Evolutionary conservation across 306 rosid genomes (phyloP), one percentile per base, ranked within the genome.

Genomic region (Trifolium subterraneum): DNA sequence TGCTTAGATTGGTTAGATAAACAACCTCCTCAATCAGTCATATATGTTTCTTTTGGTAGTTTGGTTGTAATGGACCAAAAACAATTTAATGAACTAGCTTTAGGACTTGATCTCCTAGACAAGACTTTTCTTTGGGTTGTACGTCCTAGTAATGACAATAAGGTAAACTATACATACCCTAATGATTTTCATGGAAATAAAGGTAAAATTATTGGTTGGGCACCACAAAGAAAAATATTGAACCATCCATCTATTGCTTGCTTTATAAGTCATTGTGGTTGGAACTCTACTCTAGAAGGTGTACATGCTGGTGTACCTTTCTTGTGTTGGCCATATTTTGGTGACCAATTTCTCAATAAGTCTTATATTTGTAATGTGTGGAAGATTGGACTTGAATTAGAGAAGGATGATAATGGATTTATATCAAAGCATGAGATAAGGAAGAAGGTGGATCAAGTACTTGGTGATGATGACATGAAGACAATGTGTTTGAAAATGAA

Each of bases 211-310:
- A 70, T 84, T 2, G 9, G 47, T 54, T 86, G 88, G 88, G 83
- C 68, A 0, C 81, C 81, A 7, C 90, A 84, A 9, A 76, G 58
- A 31, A 86, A 73, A 71, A 80, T 80, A 41, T 45, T 80, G 77
- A 74, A 63, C 39, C 80, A 80, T 38, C 64, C 77, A 41, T 10
- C 84, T 0, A 45, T 86, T 13, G 83, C 83, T 73, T 84, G 84
- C 22, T 86, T 86, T 64, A n/a, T 86, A n/a, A 79, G 82, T 23
- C 90, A 86, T 2, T 86, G 88, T 31, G 88, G 90, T 31, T 86
- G 90, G 90, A 86, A 81, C 25, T 86, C 88, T 16, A 65, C 72
- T 1, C 4, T 79, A 1, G 90, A 86, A 54, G 88, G 86, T 68
- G 45, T 76, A 60, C 77, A 54, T 73, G 38, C 6, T 45, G 79